Conservation (phyloP, 1,284 basidiomycete species). For the Microbotryum silenes-acaulis region DNA sequence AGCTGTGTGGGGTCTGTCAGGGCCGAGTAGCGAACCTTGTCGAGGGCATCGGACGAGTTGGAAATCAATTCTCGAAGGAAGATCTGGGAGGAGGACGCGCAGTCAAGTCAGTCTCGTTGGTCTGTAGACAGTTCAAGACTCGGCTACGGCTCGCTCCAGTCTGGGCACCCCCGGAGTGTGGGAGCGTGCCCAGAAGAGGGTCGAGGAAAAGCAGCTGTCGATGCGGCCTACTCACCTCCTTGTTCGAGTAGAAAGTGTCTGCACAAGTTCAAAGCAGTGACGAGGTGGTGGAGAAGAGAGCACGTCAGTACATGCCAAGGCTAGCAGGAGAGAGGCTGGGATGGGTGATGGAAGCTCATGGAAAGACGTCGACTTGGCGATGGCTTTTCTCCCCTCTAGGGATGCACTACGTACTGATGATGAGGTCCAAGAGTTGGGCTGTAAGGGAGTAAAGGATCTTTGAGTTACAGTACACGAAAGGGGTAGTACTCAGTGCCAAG, state of each 20-base stretch:
- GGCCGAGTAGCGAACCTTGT: constrained; percentile 91
- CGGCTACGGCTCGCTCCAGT: neutral
- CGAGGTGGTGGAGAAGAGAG: too few relatives aligned
- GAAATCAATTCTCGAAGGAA: constrained; percentile 94
- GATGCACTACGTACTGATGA: constrained; percentile 57
- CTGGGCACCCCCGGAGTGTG: too few relatives aligned
- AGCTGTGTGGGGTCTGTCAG: constrained; percentile 82
- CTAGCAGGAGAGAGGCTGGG: neutral
- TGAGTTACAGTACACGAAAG: neutral
- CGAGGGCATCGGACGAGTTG: constrained; percentile 76
- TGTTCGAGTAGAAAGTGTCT: constrained; percentile 95
- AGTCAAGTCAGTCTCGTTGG: too few relatives aligned
- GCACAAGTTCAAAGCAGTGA: constrained; percentile 8
- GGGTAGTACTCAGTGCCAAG: constrained; percentile 51
- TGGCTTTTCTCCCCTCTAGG: too few relatives aligned
- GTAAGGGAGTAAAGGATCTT: constrained; percentile 1
- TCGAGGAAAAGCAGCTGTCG: neutral
- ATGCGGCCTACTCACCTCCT: constrained; percentile 49
- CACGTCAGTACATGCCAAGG: too few relatives aligned
- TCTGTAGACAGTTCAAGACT: neutral
- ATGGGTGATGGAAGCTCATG: constrained; percentile 1
- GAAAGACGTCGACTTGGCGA: neutral
- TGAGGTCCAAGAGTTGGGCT: constrained; percentile 56
- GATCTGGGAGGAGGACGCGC: constrained; percentile 46
- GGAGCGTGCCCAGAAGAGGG: neutral